These are phyloP conservation scores for Debaryomyces robertsiae DNA, from an alignment of 1,139 yeast species.

Conservation along the genomic window DNA sequence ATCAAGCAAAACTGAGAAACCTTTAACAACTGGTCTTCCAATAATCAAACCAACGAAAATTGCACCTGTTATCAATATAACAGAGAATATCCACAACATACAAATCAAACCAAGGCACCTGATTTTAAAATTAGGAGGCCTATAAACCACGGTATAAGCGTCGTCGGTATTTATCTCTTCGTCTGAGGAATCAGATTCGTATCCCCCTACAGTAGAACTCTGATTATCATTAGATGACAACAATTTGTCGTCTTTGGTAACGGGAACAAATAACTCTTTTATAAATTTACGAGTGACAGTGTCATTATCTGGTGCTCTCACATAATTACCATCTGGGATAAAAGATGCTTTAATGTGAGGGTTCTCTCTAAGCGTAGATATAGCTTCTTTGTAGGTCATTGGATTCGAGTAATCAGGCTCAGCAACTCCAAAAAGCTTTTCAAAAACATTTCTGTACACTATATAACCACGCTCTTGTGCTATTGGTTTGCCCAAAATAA, in stretches of 20 bases:
- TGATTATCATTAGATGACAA: slow-evolving; percentile 31
- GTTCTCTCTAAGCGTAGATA: slow-evolving; percentile 42
- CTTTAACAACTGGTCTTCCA: slow-evolving; percentile 41
- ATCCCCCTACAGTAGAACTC: slow-evolving; percentile 29
- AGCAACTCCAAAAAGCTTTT: slow-evolving; percentile 37
- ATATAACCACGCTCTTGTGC: slow-evolving; percentile 76
- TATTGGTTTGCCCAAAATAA: slow-evolving; percentile 68
- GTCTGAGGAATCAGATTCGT: slow-evolving; percentile 47
- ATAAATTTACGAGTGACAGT: slow-evolving; percentile 66
- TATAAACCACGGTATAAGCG: slow-evolving; percentile 74
- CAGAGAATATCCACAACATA: slow-evolving; percentile 72
- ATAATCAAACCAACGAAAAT: slow-evolving; percentile 36
- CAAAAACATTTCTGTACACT: slow-evolving; percentile 54
- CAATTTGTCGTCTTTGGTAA: slow-evolving; percentile 75
- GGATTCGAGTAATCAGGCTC: slow-evolving; percentile 66
- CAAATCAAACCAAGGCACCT: slow-evolving; percentile 60
- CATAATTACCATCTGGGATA: slow-evolving; percentile 75
- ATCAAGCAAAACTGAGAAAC: slow-evolving; percentile 13
- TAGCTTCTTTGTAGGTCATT: slow-evolving; percentile 51
- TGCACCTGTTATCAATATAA: slow-evolving; percentile 45
- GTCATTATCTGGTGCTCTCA: slow-evolving; percentile 87
- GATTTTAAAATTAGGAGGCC: slow-evolving; percentile 74
- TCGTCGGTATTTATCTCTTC: slow-evolving; percentile 54
- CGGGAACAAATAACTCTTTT: slow-evolving; percentile 73
- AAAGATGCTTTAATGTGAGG: slow-evolving; percentile 51